A percentile compares a stretch with the other conserved stretches of the same genome.
These are phyloP conservation scores for Aspergillus tanneri DNA, from an alignment of 2,329 filamentous ascomycete species.

Conservation along the genomic window DNA sequence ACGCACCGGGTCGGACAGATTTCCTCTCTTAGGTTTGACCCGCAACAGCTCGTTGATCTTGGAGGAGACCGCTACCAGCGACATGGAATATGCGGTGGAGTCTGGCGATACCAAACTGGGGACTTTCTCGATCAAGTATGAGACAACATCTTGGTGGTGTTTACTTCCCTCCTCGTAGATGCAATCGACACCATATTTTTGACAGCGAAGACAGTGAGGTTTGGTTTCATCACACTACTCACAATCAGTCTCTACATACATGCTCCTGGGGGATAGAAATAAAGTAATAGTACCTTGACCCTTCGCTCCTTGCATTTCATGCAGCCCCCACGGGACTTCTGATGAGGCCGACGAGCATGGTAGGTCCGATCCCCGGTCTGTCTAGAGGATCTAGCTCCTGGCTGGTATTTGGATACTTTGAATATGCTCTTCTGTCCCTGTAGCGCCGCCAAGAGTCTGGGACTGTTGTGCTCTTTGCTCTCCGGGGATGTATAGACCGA, in stretches of 20 bases:
- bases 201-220: constrained; percentile 33
- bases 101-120: constrained; percentile 17
- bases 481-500: background rate
- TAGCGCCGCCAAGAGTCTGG: constrained; percentile 11
- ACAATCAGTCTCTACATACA: background rate
- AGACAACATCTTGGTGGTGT: constrained; percentile 12
- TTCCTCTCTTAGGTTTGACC: constrained; percentile 5
- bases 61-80: constrained; percentile 19
- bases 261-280: background rate
- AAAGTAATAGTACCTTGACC: constrained; percentile 32
- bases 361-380: constrained; percentile 20
- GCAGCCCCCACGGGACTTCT: constrained; percentile 37
- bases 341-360: constrained; percentile 34
- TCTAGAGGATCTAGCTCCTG: constrained; percentile 3
- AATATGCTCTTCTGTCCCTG: constrained; percentile 28
- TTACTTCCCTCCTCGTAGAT: constrained; percentile 21
- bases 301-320: constrained; percentile 35
- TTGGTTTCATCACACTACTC: constrained; percentile 37
- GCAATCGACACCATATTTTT: constrained; percentile 32
- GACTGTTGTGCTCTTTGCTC: background rate
- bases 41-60: constrained; percentile 28
- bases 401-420: constrained; percentile 23
- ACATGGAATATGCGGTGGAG: constrained; percentile 21
- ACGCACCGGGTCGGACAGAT: constrained; percentile 12
- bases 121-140: constrained; percentile 15